Conservation (phyloP, 2,329 filamentous ascomycete genomes). For the Ciborinia camelliae region DNA sequence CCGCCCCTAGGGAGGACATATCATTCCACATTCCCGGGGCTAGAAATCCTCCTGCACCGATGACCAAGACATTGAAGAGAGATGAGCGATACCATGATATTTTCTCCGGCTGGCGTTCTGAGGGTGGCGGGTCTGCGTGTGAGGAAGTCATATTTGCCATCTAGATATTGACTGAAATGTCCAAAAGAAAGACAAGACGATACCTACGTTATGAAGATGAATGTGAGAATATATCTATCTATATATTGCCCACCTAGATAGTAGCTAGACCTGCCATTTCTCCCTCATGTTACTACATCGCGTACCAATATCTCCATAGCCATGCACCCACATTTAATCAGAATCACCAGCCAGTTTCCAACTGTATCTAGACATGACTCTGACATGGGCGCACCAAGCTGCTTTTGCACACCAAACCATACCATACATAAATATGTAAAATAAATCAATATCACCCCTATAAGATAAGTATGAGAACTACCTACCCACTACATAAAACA, state of each 20-base stretch:
- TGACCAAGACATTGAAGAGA: conserved; percentile 42
- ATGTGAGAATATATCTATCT: neutral
- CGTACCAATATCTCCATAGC: neutral
- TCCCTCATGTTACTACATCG: neutral
- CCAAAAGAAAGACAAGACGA: neutral
- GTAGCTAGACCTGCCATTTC: too few species aligned
- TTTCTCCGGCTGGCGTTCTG: neutral
- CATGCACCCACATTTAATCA: neutral
- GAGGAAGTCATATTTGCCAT: neutral
- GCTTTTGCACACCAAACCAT: too few species aligned
- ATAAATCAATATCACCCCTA: too few species aligned
- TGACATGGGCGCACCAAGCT: neutral
- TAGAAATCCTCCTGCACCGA: conserved; percentile 41
- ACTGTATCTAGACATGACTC: too few species aligned
- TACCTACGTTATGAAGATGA: neutral
- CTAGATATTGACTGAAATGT: neutral
- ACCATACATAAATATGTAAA: too few species aligned
- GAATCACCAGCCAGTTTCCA: neutral
- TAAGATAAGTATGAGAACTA: neutral
- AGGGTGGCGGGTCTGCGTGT: neutral
- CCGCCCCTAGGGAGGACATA: conserved; percentile 46
- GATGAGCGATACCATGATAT: conserved; percentile 24
- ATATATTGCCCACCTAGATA: neutral
- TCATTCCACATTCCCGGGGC: conserved; percentile 44
- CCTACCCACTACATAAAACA: neutral